phyloP scores from a whole-genome alignment of 2,329 filamentous ascomycete genomes.

The Paracamarosporium sp. region DNA sequence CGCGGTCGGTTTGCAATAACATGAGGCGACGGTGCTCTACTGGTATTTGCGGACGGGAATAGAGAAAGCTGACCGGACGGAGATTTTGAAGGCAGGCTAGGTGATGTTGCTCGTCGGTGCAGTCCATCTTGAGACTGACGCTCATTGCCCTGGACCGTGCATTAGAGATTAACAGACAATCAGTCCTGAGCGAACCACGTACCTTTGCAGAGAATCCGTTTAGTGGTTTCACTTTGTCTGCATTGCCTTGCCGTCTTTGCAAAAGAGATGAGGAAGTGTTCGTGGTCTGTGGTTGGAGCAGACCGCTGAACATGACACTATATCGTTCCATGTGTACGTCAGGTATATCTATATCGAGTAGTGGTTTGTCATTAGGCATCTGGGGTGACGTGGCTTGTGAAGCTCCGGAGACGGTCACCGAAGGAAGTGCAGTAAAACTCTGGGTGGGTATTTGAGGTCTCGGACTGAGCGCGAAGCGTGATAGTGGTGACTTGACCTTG shows the following conservation, averaged over 20 bases:
- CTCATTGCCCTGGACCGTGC: conserved; percentile 18
- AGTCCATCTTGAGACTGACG: conserved; percentile 23
- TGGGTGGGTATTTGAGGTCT: conserved; percentile 17
- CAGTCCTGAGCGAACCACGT: conserved; percentile 13
- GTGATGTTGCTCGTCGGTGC: conserved; percentile 43
- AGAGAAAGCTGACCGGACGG: conserved; percentile 39
- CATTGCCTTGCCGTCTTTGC: conserved; percentile 42
- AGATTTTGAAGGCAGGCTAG: conserved; percentile 31
- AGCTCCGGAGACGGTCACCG: conserved; percentile 21
- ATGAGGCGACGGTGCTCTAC: conserved; percentile 35
- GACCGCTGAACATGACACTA: conserved; percentile 87
- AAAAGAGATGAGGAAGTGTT: conserved; percentile 39
- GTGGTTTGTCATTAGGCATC: conserved; percentile 29
- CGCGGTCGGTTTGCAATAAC: conserved; percentile 24
- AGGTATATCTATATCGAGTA: conserved; percentile 80
- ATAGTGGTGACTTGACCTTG: conserved; percentile 19
- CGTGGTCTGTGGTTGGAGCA: conserved; percentile 60
- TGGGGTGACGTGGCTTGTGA: conserved; percentile 13
- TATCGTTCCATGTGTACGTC: conserved; percentile 84
- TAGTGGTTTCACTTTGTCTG: conserved; percentile 42
- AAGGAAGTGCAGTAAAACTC: conserved; percentile 22
- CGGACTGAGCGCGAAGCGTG: conserved; percentile 27
- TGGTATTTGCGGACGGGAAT: conserved; percentile 35
- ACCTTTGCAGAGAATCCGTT: conserved; percentile 42
- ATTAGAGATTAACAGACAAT: not conserved